Evolutionary conservation across 345 rosid species (phyloP), one percentile per base, ranked within the genome.

Genomic region (Lepidium didymum): DNA sequence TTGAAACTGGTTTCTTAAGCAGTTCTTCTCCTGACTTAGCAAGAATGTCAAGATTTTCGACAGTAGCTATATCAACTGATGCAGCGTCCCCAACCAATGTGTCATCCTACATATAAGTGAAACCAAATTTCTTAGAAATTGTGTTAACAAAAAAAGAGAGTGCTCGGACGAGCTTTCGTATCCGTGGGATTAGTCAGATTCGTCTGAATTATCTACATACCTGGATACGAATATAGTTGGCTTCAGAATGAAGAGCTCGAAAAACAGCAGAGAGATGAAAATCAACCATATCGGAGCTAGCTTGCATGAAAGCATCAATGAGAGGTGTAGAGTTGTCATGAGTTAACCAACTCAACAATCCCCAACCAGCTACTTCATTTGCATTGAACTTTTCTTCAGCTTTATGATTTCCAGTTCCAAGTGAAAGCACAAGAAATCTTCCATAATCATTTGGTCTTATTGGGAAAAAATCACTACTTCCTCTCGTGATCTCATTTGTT

Each of bases 201-300:
- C 6, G 31, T 27, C 31, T 27, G 31, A 1, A 27, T 25, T 25
- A 25, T 25, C 0, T n/a, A n/a, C 29, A 11, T 40, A 74, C 79
- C 75, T 75, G 75, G 42, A 76, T 76, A 6, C 79, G 60, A 42
- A 78, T 67, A 40, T 57, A 75, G 31, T 77, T 86, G 4, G 75
- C 56, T 38, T 80, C 80, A 1, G 78, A 72, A 10, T 64, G 76
- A 0, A 86, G 80, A 44, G 88, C 81, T 52, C 74, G 69, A 15
- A 84, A 88, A 0, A 86, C 81, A 0, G 69, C 50, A 6, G 82
- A 70, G 23, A 85, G 63, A 60, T 86, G 88, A 44, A 69, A 64
- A 69, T 88, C 94, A 33, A 84, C 84, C 86, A 86, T 80, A 57
- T 85, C 89, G 4, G 77, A 59, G 16, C 94, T 85, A 1, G 90